Evolutionary conservation across 1,139 yeast genomes (phyloP).

Genomic region (Magnusiomyces suaveolens): DNA sequence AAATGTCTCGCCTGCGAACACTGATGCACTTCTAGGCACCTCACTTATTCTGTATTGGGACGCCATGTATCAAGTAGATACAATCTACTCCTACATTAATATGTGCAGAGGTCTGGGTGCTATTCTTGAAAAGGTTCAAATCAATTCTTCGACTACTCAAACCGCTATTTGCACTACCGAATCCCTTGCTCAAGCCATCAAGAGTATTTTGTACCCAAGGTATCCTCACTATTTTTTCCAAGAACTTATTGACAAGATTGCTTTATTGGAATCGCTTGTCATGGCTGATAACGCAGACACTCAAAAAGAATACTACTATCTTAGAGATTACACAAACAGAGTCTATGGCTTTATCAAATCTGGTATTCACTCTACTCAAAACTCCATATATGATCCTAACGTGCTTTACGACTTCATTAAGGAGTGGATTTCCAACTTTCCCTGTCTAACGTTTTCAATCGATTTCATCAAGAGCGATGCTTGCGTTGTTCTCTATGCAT

Average conservation of each 20-base stretch:
- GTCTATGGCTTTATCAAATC: constrained; percentile 17
- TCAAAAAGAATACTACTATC: constrained; percentile 18
- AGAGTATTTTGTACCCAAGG: constrained; percentile 33
- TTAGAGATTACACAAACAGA: constrained; percentile 18
- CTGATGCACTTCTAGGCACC: constrained; percentile 26
- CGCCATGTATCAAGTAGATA: constrained; percentile 27
- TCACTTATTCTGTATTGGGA: constrained; percentile 29
- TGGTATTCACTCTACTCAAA: neutral
- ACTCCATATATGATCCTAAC: constrained; percentile 16
- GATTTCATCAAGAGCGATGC: constrained; percentile 10
- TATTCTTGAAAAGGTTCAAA: constrained; percentile 24
- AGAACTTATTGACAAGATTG: constrained; percentile 26
- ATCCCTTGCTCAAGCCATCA: constrained; percentile 26
- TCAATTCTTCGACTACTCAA: constrained; percentile 21
- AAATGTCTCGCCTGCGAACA: constrained; percentile 18
- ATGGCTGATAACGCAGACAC: constrained; percentile 1
- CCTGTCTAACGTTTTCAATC: constrained; percentile 22
- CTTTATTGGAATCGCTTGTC: constrained; percentile 17
- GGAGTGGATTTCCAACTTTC: constrained; percentile 27
- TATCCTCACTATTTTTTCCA: constrained; percentile 30
- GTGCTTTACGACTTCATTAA: constrained; percentile 22
- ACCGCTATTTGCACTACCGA: constrained; percentile 27
- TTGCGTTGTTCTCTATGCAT: constrained; percentile 25
- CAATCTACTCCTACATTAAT: constrained; percentile 24
- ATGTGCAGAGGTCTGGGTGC: constrained; percentile 28